A percentile compares a stretch with the other conserved stretches of the same genome.
Conservation (phyloP, 1,284 basidiomycete genomes). For the Boletus mariae region DNA sequence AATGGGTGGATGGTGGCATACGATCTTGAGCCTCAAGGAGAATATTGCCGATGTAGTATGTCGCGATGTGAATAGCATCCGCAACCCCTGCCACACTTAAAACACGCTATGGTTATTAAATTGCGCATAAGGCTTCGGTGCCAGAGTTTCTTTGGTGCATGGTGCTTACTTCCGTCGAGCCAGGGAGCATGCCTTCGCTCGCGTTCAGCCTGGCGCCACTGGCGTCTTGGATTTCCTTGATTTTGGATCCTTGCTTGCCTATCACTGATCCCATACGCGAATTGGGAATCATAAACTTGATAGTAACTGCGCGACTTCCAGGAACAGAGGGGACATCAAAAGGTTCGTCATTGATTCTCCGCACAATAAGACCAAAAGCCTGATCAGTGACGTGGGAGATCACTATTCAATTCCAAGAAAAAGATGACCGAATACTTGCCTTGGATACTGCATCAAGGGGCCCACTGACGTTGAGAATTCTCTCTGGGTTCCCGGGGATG, state of each 20-base stretch:
- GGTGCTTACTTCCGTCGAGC: slow-evolving; percentile 86
- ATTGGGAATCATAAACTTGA: slow-evolving; percentile 99
- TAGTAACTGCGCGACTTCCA: slow-evolving; percentile 95
- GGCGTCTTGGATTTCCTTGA: slow-evolving; percentile 99
- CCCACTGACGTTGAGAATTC: slow-evolving; percentile 95
- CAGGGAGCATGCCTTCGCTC: slow-evolving; percentile 96
- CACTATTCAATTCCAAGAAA: background rate
- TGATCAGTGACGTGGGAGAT: slow-evolving; percentile 32
- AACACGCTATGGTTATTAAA: slow-evolving; percentile 63
- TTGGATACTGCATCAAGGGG: slow-evolving; percentile 98
- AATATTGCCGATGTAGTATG: slow-evolving; percentile 98
- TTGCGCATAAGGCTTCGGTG: slow-evolving; percentile 8
- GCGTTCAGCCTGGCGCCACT: slow-evolving; percentile 95
- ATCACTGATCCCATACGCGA: slow-evolving; percentile 99
- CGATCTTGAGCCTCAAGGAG: slow-evolving; percentile 93
- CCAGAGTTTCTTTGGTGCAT: slow-evolving; percentile 8
- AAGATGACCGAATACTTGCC: slow-evolving; percentile 44
- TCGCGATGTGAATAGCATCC: slow-evolving; percentile 99
- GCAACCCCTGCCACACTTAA: slow-evolving; percentile 97
- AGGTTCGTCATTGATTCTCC: slow-evolving; percentile 98
- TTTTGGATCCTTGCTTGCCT: slow-evolving; percentile 95
- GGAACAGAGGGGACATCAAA: slow-evolving; percentile 97
- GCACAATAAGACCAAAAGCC: slow-evolving; percentile 98
- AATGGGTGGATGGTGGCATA: slow-evolving; percentile 59
- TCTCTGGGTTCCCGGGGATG: slow-evolving; percentile 96